Evolutionary conservation across 2,329 filamentous ascomycete species (phyloP).

Genomic region (Colletotrichum trifolii): DNA sequence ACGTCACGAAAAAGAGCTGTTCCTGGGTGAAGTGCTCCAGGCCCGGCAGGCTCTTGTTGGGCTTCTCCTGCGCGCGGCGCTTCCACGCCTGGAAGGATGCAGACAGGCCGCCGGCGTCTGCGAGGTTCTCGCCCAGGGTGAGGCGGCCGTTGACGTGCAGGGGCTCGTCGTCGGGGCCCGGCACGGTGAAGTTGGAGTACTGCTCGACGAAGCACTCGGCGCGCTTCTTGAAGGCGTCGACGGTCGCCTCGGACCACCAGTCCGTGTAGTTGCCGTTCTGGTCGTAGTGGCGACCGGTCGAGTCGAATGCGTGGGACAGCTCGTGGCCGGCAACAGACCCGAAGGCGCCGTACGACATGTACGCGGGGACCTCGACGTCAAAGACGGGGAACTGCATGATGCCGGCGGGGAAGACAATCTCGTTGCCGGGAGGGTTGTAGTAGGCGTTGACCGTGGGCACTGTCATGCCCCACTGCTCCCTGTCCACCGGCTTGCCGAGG

Average conservation of each 20-base stretch:
- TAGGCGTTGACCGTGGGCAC: conserved; percentile 74
- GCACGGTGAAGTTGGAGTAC: conserved; percentile 70
- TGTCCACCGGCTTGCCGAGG: conserved; percentile 69
- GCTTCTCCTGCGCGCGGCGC: conserved; percentile 62
- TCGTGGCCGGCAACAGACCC: conserved; percentile 76
- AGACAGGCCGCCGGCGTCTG: conserved; percentile 74
- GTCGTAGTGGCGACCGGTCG: conserved; percentile 72
- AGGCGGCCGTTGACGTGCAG: conserved; percentile 71
- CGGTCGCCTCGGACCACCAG: conserved; percentile 74
- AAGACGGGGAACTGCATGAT: conserved; percentile 78
- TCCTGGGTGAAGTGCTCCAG: conserved; percentile 72
- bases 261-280: conserved; percentile 72
- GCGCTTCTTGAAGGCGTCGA: conserved; percentile 66
- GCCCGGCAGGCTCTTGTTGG: conserved; percentile 67
- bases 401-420: conserved; percentile 76
- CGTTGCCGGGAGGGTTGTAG: conserved; percentile 72
- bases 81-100: conserved; percentile 75
- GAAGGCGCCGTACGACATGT: conserved; percentile 76
- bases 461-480: conserved; percentile 69
- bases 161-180: conserved; percentile 64
- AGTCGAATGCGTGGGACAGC: conserved; percentile 77
- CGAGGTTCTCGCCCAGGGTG: conserved; percentile 77
- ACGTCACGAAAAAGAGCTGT: conserved; percentile 77
- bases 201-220: conserved; percentile 76
- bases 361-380: conserved; percentile 70